phyloP scores from a whole-genome alignment of 2,329 filamentous ascomycete species.

The Fonsecaea multimorphosa region DNA sequence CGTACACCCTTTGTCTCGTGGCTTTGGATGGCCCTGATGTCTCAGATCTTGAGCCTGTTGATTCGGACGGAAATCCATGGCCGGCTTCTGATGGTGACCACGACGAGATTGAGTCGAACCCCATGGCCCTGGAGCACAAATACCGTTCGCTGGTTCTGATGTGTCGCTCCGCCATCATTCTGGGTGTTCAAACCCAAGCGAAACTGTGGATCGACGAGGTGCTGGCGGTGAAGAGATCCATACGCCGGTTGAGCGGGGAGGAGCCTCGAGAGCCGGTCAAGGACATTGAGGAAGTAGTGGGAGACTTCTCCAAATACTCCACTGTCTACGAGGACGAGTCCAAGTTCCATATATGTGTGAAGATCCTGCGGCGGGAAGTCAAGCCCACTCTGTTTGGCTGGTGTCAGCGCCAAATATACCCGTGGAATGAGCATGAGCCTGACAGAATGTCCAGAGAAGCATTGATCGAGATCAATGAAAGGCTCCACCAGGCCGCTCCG shows the following conservation, averaged over 20 bases:
- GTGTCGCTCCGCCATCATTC: slow-evolving; percentile 28
- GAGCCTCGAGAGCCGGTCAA: slow-evolving; percentile 3
- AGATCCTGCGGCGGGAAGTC: slow-evolving; percentile 8
- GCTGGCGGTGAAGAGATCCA: slow-evolving; percentile 14
- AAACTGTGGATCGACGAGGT: slow-evolving; percentile 31
- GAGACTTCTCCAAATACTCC: slow-evolving; percentile 51
- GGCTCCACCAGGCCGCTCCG: slow-evolving; percentile 68
- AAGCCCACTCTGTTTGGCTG: slow-evolving; percentile 42
- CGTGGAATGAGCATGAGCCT: slow-evolving; percentile 68
- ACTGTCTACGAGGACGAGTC: slow-evolving; percentile 38
- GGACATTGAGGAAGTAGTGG: slow-evolving; percentile 41
- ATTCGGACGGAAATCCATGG: slow-evolving; percentile 44
- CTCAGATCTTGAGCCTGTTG: slow-evolving; percentile 72
- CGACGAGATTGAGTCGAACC: slow-evolving; percentile 45
- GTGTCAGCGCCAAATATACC: slow-evolving; percentile 63
- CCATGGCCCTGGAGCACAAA: slow-evolving; percentile 39
- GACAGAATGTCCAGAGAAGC: slow-evolving; percentile 61
- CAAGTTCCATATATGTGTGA: slow-evolving; percentile 12
- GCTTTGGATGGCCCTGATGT: slow-evolving; percentile 69
- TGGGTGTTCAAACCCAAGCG: slow-evolving; percentile 29
- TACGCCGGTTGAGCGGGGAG: background rate
- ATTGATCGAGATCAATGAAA: slow-evolving; percentile 72
- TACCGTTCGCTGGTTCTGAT: slow-evolving; percentile 28
- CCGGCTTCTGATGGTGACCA: slow-evolving; percentile 46
- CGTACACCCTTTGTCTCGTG: slow-evolving; percentile 78